A percentile compares a stretch with the other conserved stretches of the same genome.
phyloP scores from a whole-genome alignment of 441 rosid genomes.

The Mallotus repandus region DNA sequence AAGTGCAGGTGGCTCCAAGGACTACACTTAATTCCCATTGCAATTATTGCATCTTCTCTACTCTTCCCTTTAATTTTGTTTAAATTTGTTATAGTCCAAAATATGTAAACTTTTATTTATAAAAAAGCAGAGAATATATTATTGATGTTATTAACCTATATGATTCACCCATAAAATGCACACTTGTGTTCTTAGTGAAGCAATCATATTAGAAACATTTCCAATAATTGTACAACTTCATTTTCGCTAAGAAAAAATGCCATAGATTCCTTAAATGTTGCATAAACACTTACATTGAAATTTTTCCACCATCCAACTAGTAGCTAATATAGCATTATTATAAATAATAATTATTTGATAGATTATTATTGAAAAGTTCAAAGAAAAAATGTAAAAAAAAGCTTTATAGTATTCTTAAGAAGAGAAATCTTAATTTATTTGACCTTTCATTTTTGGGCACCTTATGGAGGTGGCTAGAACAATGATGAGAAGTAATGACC shows the following conservation, averaged over 20 bases:
- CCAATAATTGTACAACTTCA: not conserved
- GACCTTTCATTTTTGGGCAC: constrained; percentile 79
- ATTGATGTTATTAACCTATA: not conserved
- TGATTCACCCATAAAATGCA: not conserved
- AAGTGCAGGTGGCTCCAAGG: too few relatives aligned
- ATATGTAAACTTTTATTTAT: too few relatives aligned
- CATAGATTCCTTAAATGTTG: not conserved
- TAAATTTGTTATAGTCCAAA: too few relatives aligned
- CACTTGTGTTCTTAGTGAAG: not conserved
- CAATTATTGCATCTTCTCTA: too few relatives aligned
- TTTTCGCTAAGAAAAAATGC: not conserved
- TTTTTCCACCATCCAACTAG: not conserved
- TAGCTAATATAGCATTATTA: not conserved
- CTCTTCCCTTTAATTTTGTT: too few relatives aligned
- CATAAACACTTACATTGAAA: not conserved
- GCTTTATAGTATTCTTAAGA: too few relatives aligned
- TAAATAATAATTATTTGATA: not conserved
- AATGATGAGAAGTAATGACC: constrained; percentile 87
- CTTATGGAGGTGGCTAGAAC: constrained; percentile 89
- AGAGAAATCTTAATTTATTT: not conserved
- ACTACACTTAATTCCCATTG: too few relatives aligned
- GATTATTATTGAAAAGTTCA: not conserved
- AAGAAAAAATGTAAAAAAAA: too few relatives aligned
- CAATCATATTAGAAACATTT: not conserved
- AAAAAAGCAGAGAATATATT: not conserved